phyloP scores from a whole-genome alignment of 306 rosid species.

The Cucumis melo region DNA sequence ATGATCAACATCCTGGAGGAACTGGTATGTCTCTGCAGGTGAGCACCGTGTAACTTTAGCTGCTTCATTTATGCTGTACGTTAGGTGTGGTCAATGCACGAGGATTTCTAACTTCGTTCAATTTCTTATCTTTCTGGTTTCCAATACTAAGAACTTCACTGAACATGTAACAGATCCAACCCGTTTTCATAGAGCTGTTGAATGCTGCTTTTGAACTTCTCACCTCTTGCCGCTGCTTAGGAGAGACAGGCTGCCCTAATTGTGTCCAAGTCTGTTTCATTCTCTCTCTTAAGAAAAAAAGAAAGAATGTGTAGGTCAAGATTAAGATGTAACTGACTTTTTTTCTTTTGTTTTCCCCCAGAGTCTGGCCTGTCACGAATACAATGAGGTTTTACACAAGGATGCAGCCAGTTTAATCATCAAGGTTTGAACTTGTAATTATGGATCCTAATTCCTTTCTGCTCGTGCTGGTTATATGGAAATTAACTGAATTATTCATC shows the following conservation, averaged over 20 bases:
- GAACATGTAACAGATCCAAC: conserved; percentile 51
- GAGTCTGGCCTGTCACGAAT: conserved; percentile 68
- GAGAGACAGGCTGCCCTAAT: conserved; percentile 62
- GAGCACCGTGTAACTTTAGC: not conserved
- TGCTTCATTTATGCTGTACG: not conserved
- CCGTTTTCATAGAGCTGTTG: conserved; percentile 53
- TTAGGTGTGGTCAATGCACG: not conserved
- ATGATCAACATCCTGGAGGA: conserved; percentile 86
- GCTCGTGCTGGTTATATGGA: conserved; percentile 5
- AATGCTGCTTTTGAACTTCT: conserved; percentile 74
- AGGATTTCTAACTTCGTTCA: not conserved
- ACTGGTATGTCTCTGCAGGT: conserved; percentile 70
- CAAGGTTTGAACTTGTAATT: conserved; percentile 35
- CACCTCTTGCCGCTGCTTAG: conserved; percentile 49
- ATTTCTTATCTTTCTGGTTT: not conserved
- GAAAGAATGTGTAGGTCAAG: not conserved
- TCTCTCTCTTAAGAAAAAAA: not conserved
- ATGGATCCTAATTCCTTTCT: conserved; percentile 9
- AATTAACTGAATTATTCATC: conserved; percentile 12
- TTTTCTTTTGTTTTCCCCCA: conserved; percentile 17
- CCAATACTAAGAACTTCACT: not conserved
- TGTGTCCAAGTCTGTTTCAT: conserved; percentile 56
- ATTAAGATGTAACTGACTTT: not conserved
- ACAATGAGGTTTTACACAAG: conserved; percentile 80
- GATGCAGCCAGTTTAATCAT: conserved; percentile 71